Evolutionary conservation across 768 basidiomycete genomes (phyloP), one percentile per base, ranked within the genome.

Genomic region (Hysterangium stoloniferum): DNA sequence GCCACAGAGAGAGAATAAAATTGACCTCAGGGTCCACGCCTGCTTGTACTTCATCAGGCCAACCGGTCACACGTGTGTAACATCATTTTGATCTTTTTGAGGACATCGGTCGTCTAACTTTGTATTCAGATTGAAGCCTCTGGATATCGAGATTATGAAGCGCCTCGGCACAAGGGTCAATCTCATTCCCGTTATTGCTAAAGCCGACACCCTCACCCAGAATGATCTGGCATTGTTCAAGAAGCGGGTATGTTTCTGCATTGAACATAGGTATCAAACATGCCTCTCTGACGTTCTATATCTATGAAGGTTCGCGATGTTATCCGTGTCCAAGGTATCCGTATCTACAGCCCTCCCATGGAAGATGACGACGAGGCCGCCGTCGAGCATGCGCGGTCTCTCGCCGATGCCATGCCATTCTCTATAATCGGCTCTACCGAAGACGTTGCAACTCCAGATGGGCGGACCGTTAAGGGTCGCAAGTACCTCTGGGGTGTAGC

Each of bases 401-500:
- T 98, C 55, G 72, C 78, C n/a, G 82, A 89, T 15, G 90, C 93
- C 12, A 95, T 96, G 71, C 96, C 96, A 0, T 98, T 97, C 74
- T 96, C 94, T 19, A 97, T 99, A 68, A 98, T 99, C 61, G 96
- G 96, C 28, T 92, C 87, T 20, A 97, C 90, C 0, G 84, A 94
- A 62, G 95, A 99, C 57, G 95, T 99, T 41, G 78, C 79, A 60
- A 97, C 91, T 3, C 70, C 75, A 20, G 95, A 98, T 63, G 96
- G 96, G 9, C 81, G 93, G 52, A 69, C 80, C 29, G 96, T 99
- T 63, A 98, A 98, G 70, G 96, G 96, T 40, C 84, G 96, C 60
- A 90, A 98, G 68, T 99, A 99, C 65, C 81, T 95, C 12, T 99
- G 96, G 96, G 96, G 96, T 75, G 93, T 99, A n/a, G 96, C 96